Conservation (phyloP, 2,329 filamentous ascomycete genomes). For the Coniella vitis region DNA sequence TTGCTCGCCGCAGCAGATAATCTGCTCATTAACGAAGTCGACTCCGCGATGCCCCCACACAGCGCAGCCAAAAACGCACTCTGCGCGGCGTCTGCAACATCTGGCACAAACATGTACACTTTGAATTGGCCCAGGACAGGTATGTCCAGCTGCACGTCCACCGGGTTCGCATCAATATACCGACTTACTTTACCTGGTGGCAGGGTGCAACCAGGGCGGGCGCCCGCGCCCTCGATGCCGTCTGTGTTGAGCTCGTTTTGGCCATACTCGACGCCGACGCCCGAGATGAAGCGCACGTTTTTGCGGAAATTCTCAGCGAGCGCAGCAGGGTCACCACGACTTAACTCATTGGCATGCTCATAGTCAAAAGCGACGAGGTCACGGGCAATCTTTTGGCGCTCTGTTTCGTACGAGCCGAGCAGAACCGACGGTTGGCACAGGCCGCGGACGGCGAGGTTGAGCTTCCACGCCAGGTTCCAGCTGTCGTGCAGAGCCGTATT, state of each 20-base stretch:
- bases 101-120: constrained; percentile 38
- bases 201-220: constrained; percentile 26
- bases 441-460: constrained; percentile 47
- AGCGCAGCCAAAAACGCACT: constrained; percentile 14
- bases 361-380: constrained; percentile 55
- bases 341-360: constrained; percentile 50
- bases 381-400: constrained; percentile 54
- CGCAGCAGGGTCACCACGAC: constrained; percentile 54
- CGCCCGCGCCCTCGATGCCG: constrained; percentile 11
- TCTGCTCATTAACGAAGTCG: constrained; percentile 50
- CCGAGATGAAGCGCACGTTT: constrained; percentile 68
- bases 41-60: constrained; percentile 45
- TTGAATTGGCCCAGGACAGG: constrained; percentile 47
- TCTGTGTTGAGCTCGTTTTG: constrained; percentile 8
- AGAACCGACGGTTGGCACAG: constrained; percentile 44
- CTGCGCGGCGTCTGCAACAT: constrained; percentile 11
- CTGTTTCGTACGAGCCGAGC: constrained; percentile 54
- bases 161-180: constrained; percentile 47
- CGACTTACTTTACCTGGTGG: constrained; percentile 42
- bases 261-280: constrained; percentile 52
- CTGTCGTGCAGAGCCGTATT: constrained; percentile 57
- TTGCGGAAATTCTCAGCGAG: constrained; percentile 63
- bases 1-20: constrained; percentile 51
- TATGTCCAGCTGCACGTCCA: constrained; percentile 48
- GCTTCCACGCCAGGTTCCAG: constrained; percentile 52